Percentiles rank a stretch among this genome's conserved stretches.
These are phyloP conservation scores for Clonostachys sp. DNA, from an alignment of 2,329 filamentous ascomycete genomes.

Conservation along the genomic window DNA sequence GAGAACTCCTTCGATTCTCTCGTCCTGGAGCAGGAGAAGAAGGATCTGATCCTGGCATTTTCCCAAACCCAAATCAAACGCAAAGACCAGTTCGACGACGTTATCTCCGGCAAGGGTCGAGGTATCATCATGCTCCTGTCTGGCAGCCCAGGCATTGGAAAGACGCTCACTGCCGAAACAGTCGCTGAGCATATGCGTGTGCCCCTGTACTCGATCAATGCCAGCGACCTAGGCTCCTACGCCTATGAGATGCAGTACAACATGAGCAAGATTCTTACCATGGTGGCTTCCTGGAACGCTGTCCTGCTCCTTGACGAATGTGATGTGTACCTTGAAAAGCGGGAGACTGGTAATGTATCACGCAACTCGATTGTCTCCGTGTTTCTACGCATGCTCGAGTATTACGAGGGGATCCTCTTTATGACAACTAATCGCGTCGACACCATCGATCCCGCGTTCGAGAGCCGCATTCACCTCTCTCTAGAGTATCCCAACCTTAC, in stretches of 20 bases:
- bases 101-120: conserved; percentile 46
- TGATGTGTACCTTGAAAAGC: conserved; percentile 36
- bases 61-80: conserved; percentile 35
- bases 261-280: conserved; percentile 46
- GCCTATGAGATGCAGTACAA: conserved; percentile 47
- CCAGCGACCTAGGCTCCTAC: conserved; percentile 19
- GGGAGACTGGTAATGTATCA: conserved; percentile 19
- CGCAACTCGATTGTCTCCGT: conserved; percentile 32
- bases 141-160: conserved; percentile 43
- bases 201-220: conserved; percentile 4
- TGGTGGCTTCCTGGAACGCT: conserved; percentile 49
- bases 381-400: conserved; percentile 38
- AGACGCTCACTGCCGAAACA: conserved; percentile 38
- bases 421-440: conserved; percentile 41
- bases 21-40: conserved; percentile 35
- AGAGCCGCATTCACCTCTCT: neutral
- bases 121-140: conserved; percentile 44
- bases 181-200: conserved; percentile 4
- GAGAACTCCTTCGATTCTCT: conserved; percentile 34
- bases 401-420: conserved; percentile 43
- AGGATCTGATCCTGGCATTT: conserved; percentile 34
- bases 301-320: conserved; percentile 27
- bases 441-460: conserved; percentile 41
- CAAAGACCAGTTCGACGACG: conserved; percentile 43
- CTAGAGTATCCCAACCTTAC: neutral